A percentile compares a stretch with the other conserved stretches of the same genome.
Conservation (phyloP, 306 rosid genomes). For the Castanea crenata region DNA sequence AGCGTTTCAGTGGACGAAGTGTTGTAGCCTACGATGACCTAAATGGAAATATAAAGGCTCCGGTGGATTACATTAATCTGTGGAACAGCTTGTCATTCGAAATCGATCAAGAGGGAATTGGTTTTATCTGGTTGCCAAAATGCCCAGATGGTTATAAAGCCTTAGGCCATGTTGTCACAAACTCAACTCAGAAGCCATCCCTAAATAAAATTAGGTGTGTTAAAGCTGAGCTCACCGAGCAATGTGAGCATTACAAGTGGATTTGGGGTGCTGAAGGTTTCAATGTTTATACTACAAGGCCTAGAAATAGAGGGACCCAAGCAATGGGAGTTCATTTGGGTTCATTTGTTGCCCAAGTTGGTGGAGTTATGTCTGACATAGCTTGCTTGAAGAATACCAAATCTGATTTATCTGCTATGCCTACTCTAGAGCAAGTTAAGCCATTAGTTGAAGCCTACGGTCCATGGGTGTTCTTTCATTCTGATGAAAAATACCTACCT, state of each 20-base stretch:
- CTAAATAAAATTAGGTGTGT: constrained; percentile 58
- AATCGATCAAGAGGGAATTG: constrained; percentile 40
- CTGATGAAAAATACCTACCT: constrained; percentile 55
- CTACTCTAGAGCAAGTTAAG: constrained; percentile 43
- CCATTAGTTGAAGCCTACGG: constrained; percentile 47
- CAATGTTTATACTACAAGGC: constrained; percentile 47
- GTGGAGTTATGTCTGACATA: constrained; percentile 9
- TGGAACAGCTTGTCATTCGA: constrained; percentile 47
- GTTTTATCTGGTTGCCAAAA: constrained; percentile 66
- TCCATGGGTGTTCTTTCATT: constrained; percentile 61
- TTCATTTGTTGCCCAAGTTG: constrained; percentile 48
- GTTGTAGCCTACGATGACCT: no score
- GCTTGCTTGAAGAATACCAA: constrained; percentile 63
- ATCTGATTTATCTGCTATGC: constrained; percentile 43
- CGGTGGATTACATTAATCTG: constrained; percentile 52
- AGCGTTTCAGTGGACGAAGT: constrained; percentile 46
- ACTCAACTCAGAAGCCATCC: constrained; percentile 50
- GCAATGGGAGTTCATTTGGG: constrained; percentile 56
- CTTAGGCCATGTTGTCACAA: constrained; percentile 58
- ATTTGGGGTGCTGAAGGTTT: constrained; percentile 55
- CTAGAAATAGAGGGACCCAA: constrained; percentile 42
- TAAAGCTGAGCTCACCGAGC: constrained; percentile 55
- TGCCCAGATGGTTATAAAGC: constrained; percentile 69
- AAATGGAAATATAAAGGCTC: constrained; percentile 17
- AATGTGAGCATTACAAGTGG: constrained; percentile 43